phyloP scores from a whole-genome alignment of 148 eudicot species.

The Agrostemma githago region DNA sequence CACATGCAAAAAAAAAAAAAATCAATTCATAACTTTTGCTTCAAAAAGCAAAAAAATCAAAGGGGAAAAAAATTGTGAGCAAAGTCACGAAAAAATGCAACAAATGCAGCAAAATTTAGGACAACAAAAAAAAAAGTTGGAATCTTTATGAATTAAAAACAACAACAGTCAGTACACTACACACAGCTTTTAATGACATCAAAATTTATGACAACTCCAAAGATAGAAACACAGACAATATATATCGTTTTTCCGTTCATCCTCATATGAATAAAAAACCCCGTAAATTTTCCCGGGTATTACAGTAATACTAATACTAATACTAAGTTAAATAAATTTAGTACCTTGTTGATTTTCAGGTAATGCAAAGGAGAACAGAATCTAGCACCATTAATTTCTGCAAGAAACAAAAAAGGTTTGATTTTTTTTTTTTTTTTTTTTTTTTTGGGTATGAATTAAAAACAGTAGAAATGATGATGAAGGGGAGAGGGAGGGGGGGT shows the following conservation, averaged over 20 bases:
- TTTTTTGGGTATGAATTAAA: too few species aligned
- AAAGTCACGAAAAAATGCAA: not conserved
- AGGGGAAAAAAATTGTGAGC: not conserved
- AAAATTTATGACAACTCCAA: not conserved
- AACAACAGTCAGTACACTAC: not conserved
- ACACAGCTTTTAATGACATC: not conserved
- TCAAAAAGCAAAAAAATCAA: not conserved
- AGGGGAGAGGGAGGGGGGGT: not conserved
- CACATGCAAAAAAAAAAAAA: slow-evolving; percentile 14
- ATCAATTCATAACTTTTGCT: not conserved
- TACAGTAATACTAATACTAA: too few species aligned
- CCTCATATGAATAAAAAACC: too few species aligned
- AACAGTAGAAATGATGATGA: not conserved
- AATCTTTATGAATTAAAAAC: slow-evolving; percentile 5
- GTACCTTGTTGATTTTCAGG: slow-evolving; percentile 5
- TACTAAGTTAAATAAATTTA: too few species aligned
- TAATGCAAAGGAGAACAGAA: slow-evolving; percentile 9
- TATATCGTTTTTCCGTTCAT: not conserved
- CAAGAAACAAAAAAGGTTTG: too few species aligned
- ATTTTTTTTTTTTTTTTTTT: too few species aligned
- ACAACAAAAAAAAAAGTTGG: slow-evolving; percentile 15
- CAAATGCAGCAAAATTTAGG: slow-evolving; percentile 16
- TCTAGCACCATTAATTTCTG: not conserved
- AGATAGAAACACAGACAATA: not conserved
- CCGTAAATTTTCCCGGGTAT: too few species aligned